These are phyloP conservation scores for Leccinum fuscescens DNA, from an alignment of 1,284 basidiomycete genomes.

Conservation along the genomic window DNA sequence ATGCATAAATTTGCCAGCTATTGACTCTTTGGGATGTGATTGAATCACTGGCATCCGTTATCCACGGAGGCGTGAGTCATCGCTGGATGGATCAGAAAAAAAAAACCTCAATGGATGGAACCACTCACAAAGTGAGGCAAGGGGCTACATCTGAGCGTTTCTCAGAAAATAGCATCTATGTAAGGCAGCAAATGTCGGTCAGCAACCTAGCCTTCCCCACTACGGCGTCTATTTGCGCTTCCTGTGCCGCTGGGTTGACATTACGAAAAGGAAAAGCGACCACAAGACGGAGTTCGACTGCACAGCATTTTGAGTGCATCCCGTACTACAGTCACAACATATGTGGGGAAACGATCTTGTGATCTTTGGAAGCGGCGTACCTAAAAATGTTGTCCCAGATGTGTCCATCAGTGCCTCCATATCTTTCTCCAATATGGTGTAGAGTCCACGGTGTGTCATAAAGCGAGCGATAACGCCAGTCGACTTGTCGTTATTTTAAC, in stretches of 20 bases:
- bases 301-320: not conserved
- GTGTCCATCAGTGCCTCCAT: not conserved
- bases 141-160: not conserved
- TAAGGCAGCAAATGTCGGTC: not conserved
- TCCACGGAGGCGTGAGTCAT: not conserved
- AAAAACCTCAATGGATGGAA: not conserved
- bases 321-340: not conserved
- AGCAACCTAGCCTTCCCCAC: not conserved
- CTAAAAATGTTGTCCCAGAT: not conserved
- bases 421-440: not conserved
- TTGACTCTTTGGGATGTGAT: not conserved
- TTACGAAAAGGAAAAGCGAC: not conserved
- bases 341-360: not conserved
- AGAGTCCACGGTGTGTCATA: not conserved
- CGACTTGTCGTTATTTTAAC: not conserved
- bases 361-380: not conserved
- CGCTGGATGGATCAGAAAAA: not conserved
- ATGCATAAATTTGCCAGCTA: not conserved
- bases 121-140: not conserved
- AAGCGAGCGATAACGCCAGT: not conserved
- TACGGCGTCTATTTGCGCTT: not conserved
- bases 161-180: not conserved
- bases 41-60: not conserved
- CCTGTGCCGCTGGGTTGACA: not conserved
- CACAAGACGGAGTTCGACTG: not conserved